A percentile compares a stretch with the other conserved stretches of the same genome.
These are phyloP conservation scores for Ustilago nuda DNA, from an alignment of 1,284 basidiomycete species.

Conservation along the genomic window DNA sequence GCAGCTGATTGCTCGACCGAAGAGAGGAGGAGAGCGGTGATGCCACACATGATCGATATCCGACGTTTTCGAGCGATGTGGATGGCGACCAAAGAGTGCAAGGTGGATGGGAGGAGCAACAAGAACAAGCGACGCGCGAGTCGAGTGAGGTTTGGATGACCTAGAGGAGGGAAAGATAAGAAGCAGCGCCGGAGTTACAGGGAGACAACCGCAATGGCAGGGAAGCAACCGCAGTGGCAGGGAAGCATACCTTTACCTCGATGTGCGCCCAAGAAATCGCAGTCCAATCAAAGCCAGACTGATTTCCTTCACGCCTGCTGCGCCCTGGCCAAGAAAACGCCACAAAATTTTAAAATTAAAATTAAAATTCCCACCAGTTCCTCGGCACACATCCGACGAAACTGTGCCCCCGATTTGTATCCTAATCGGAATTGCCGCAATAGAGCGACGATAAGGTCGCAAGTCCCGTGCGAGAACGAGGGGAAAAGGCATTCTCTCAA, in stretches of 20 bases:
- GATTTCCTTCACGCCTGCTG: not conserved
- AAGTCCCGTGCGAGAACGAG: not conserved
- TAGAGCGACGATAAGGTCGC: not conserved
- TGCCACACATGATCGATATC: slow-evolving; percentile 64
- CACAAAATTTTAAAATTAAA: too few relatives aligned
- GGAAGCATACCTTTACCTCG: too few relatives aligned
- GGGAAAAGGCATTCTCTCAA: too few relatives aligned
- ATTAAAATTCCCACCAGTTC: not conserved
- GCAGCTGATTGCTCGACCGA: slow-evolving; percentile 51
- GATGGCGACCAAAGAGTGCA: not conserved
- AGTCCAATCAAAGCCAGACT: not conserved
- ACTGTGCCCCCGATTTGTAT: slow-evolving; percentile 4
- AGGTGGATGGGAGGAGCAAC: not conserved
- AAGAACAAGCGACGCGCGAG: slow-evolving; percentile 26
- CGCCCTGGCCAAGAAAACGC: not conserved
- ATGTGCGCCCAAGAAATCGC: not conserved
- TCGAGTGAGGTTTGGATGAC: slow-evolving; percentile 35
- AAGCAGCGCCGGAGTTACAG: slow-evolving; percentile 5
- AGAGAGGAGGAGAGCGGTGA: slow-evolving; percentile 66
- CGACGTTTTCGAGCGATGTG: not conserved
- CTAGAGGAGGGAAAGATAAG: slow-evolving; percentile 33
- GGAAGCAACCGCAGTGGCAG: too few relatives aligned
- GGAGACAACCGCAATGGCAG: too few relatives aligned
- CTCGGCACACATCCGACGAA: slow-evolving; percentile 1
- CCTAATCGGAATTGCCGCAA: not conserved